Percentiles rank a stretch among this genome's conserved stretches.
phyloP scores from a whole-genome alignment of 257 asterid species.

The Solanum chmielewskii region DNA sequence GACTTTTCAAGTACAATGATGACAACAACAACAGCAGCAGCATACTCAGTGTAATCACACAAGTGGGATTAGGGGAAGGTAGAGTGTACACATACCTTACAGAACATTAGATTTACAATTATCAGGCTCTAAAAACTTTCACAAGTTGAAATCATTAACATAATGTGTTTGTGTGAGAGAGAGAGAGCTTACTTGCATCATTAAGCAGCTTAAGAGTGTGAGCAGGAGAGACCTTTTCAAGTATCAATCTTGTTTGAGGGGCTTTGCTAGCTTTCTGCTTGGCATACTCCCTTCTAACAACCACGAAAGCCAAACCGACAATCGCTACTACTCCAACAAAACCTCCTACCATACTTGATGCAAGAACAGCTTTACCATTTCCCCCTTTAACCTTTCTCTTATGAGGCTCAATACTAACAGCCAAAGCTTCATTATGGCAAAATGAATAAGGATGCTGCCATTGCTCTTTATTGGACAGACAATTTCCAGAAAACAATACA shows the following conservation, averaged over 20 bases:
- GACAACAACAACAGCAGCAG: background rate
- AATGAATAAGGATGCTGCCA: slow-evolving; percentile 43
- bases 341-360: slow-evolving; percentile 59
- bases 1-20: background rate
- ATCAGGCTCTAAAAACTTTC: background rate
- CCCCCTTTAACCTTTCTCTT: slow-evolving; percentile 9
- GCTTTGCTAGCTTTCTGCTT: slow-evolving; percentile 22
- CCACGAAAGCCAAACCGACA: slow-evolving; percentile 36
- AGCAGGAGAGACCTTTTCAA: slow-evolving; percentile 55
- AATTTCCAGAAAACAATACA: slow-evolving; percentile 49
- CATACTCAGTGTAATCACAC: background rate
- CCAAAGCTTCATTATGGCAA: slow-evolving; percentile 73
- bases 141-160: background rate
- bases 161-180: background rate
- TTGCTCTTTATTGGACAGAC: slow-evolving; percentile 26
- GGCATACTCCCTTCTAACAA: slow-evolving; percentile 25
- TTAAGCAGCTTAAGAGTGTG: slow-evolving; percentile 67
- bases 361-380: slow-evolving; percentile 36
- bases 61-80: background rate
- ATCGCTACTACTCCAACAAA: slow-evolving; percentile 36
- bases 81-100: background rate
- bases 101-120: background rate
- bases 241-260: slow-evolving; percentile 28
- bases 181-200: slow-evolving; percentile 60
- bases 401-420: slow-evolving; percentile 56